A percentile compares a stretch with the other conserved stretches of the same genome.
These are phyloP conservation scores for Blepharisma stoltei DNA, from an alignment of 73 alveolate genomes.

Conservation along the genomic window DNA sequence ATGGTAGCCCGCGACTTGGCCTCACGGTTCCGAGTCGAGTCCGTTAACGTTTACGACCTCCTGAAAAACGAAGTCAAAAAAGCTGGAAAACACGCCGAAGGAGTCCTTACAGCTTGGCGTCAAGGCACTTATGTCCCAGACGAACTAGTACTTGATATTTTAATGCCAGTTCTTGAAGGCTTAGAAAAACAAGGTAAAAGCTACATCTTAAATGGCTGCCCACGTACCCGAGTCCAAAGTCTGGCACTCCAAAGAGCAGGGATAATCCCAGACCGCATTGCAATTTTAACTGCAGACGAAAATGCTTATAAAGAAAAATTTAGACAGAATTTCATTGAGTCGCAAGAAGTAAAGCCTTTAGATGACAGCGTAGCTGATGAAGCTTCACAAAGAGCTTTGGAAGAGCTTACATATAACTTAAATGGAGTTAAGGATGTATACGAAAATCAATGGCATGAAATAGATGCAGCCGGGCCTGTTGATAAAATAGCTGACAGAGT, in stretches of 20 bases:
- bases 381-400: not conserved
- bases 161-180: conserved; percentile 62
- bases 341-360: not conserved
- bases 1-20: not conserved
- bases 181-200: conserved; percentile 74
- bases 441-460: not conserved
- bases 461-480: not conserved
- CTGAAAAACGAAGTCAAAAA: conserved; percentile 20
- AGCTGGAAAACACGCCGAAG: not conserved
- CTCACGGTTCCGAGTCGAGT: not conserved
- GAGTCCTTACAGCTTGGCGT: not conserved
- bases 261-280: conserved; percentile 86
- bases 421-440: conserved; percentile 5
- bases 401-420: not conserved
- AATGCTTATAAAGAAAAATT: conserved; percentile 30
- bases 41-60: not conserved
- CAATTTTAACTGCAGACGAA: conserved; percentile 59
- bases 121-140: conserved; percentile 52
- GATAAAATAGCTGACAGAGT: not conserved
- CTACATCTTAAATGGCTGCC: conserved; percentile 94
- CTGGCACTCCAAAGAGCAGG: conserved; percentile 90
- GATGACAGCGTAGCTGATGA: not conserved
- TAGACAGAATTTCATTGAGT: not conserved
- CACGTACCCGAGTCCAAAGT: conserved; percentile 89
- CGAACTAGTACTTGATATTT: conserved; percentile 74